Evolutionary conservation across 768 basidiomycete species (phyloP).

Genomic region (Leccinum incarnatum): DNA sequence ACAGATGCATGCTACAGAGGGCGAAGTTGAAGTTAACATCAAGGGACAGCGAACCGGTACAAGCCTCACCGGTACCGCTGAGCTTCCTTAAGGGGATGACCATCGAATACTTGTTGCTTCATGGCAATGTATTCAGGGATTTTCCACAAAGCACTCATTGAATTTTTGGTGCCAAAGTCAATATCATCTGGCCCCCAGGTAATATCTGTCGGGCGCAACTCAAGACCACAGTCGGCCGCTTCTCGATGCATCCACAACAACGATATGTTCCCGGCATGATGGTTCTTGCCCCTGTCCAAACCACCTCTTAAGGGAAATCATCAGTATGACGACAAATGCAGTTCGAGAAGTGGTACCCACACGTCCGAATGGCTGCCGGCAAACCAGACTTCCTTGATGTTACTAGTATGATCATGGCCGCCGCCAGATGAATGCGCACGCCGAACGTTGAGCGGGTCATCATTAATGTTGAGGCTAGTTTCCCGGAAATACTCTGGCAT

Average conservation of each 20-base stretch:
- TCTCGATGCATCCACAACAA: neutral
- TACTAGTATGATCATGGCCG: slow-evolving; percentile 13
- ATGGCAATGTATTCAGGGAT: slow-evolving; percentile 9
- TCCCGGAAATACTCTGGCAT: slow-evolving; percentile 12
- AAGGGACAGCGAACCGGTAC: neutral
- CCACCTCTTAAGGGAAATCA: slow-evolving; percentile 8
- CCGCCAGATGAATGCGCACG: neutral
- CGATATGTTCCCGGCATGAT: neutral
- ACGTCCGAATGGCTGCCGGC: slow-evolving; percentile 18
- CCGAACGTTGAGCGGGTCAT: neutral
- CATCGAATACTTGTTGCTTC: slow-evolving; percentile 7
- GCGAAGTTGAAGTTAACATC: neutral
- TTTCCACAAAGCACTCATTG: slow-evolving; percentile 9
- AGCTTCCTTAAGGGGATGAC: neutral
- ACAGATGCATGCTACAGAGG: slow-evolving; percentile 1
- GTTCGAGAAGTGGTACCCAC: slow-evolving; percentile 7
- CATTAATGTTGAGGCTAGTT: slow-evolving; percentile 15
- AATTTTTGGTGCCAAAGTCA: slow-evolving; percentile 12
- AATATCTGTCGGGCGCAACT: slow-evolving; percentile 15
- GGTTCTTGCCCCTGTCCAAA: slow-evolving; percentile 2
- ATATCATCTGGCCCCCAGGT: slow-evolving; percentile 15
- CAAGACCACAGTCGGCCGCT: neutral
- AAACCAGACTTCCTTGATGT: slow-evolving; percentile 27
- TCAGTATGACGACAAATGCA: neutral
- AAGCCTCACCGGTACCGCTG: slow-evolving; percentile 6